Evolutionary conservation across 139 green algal genomes (phyloP), one percentile per base, ranked within the genome.

Genomic region (Chara braunii): DNA sequence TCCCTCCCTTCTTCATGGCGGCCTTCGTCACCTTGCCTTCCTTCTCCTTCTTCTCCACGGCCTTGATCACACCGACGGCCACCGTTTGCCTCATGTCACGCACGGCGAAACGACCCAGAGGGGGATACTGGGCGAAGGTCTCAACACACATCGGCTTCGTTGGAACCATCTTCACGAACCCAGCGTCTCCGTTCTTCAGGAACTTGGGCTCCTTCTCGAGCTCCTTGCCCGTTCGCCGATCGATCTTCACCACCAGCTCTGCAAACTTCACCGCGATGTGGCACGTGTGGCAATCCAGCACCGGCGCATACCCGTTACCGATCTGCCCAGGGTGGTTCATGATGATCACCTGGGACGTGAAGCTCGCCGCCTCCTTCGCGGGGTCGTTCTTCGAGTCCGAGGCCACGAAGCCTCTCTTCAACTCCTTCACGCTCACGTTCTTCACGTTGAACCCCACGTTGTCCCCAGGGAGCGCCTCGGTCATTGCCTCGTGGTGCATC

Each of bases 391-490:
- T 86, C 63, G 83, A 85, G 64, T 86, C 83, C 23, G 83, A 90
- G 1, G 61, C 61, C 2, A 77, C 61, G 14, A 59, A 74, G 5
- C 68, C 61, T 37, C 61, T 48, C 51, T 75, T 60, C 18, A 75
- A 30, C 50, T 75, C 62, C 70, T 68, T 68, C 32, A 75, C 70
- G n/a, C 48, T 59, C 68, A 77, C 61, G 43, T 74, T 69, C 87
- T 98, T 98, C 74, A 99, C 90, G 85, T 98, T 97, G 84, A 99
- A 95, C 85, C 92, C 93, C 26, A 99, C 92, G 80, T 98, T 99
- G 90, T 98, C 92, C 70, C 93, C 92, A 56, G 93, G 90, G 57
- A 80, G 79, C 43, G 80, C 81, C 65, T 77, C 54, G 28, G 72
- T 83, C 66, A 98, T 83, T 68, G 85, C 85, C 91, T 97, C 92